Percentiles rank a stretch among this genome's conserved stretches.
These are phyloP conservation scores for Rasamsonia emersonii DNA, from an alignment of 2,329 filamentous ascomycete species.

Conservation along the genomic window DNA sequence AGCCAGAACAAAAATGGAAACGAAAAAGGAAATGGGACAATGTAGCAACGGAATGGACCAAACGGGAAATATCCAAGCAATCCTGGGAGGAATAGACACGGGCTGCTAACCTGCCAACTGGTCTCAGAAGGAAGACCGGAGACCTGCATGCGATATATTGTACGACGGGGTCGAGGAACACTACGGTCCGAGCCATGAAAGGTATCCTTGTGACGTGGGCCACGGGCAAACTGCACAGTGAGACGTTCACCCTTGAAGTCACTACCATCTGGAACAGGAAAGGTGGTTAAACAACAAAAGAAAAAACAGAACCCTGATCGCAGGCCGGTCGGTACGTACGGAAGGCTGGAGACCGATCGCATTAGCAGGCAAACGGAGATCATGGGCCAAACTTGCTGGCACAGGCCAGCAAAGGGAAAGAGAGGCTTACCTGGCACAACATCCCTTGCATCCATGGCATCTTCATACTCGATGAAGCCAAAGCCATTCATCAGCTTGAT, in stretches of 20 bases:
- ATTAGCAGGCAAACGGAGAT: background rate
- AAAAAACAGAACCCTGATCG: no score
- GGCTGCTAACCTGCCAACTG: constrained; percentile 97
- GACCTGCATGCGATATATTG: constrained; percentile 93
- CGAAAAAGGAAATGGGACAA: constrained; percentile 2
- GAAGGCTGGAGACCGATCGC: constrained; percentile 37
- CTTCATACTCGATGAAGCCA: constrained; percentile 99
- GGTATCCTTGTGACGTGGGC: constrained; percentile 62
- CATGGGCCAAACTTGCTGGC: constrained; percentile 7
- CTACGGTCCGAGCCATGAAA: constrained; percentile 55
- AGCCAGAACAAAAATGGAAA: no score
- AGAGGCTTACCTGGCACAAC: constrained; percentile 80
- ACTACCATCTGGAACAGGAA: constrained; percentile 64
- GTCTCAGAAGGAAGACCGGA: constrained; percentile 89
- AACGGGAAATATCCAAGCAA: constrained; percentile 13
- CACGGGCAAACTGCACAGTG: constrained; percentile 96
- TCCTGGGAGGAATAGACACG: constrained; percentile 24
- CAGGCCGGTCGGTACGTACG: constrained; percentile 57
- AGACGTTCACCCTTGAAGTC: constrained; percentile 97
- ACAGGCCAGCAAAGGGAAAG: constrained; percentile 11
- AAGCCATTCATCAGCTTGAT: constrained; percentile 99
- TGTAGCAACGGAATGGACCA: constrained; percentile 10
- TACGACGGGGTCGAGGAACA: constrained; percentile 78
- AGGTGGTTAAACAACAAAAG: constrained; percentile 25
- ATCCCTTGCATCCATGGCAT: constrained; percentile 94